Base-by-base conservation (phyloP, 2,329 filamentous ascomycete genomes). In the Xylariaceae sp. region DNA sequence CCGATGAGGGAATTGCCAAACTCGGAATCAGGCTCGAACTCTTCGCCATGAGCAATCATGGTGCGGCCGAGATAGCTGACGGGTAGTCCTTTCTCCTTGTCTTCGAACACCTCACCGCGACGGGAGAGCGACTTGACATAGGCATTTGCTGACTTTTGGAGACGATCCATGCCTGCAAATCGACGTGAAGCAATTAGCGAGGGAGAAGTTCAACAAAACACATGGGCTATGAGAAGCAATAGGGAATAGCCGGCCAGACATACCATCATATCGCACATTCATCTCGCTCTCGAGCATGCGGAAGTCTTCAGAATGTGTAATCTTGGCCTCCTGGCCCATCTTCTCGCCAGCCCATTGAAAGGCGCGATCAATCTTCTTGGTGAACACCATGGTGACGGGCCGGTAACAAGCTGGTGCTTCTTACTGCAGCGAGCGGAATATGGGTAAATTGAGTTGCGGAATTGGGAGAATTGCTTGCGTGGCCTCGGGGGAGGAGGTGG, bases 271-370 rank as follows among this genome's bases (percentile, higher is more conserved):
- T 60, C 92, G 84, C 65, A 96, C 77, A 55, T 82, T 80, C 91
- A 97, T 97, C 74, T 97, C 92, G 53, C 83, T 78, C 74, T 97
- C 91, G 65, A 97, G 76, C 57, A 83, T 81, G 74, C 89, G 95
- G 80, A 97, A 97, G 67, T 96, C 88, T 50, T 97, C 91, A 0
- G 89, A 88, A 60, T 90, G 84, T 70, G 80, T 84, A 7, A 92
- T 96, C 75, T 91, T 94, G 73, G 86, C 81, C 73, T 96, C 91
- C 62, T 83, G 84, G 65, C 92, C 92, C 89, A 97, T 96, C 74
- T 91, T 89, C 76, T 97, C 92, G 64, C 90, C 90, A 39, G 91
- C 90, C 92, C 92, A 97, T 86, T 97, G 92, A 77, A 92, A 95
- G 78, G 95, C 86, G 68, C 92, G 87, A 74, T 91, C 92, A 70